phyloP scores from a whole-genome alignment of 2,329 filamentous ascomycete species.

The Dissoconium aciculare region DNA sequence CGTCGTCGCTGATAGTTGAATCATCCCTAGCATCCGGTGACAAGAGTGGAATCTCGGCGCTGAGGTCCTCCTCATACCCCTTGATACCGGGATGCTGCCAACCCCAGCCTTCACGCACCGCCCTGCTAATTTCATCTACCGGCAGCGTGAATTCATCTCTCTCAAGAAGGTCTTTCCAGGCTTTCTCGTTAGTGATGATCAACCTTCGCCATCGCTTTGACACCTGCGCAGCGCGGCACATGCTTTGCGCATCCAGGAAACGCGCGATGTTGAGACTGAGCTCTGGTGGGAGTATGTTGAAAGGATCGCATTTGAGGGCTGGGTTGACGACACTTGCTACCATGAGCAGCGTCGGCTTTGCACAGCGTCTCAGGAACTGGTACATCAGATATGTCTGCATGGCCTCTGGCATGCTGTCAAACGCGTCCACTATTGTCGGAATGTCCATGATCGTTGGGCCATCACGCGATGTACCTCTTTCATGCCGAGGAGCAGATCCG shows the following conservation, averaged over 20 bases:
- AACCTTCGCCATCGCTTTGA: slow-evolving; percentile 88
- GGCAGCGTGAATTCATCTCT: slow-evolving; percentile 66
- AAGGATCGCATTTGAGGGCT: slow-evolving; percentile 84
- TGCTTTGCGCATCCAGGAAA: slow-evolving; percentile 70
- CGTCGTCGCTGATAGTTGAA: slow-evolving; percentile 17
- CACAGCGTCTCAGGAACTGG: slow-evolving; percentile 76
- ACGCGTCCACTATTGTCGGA: slow-evolving; percentile 73
- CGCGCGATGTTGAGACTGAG: slow-evolving; percentile 75
- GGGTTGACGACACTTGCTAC: slow-evolving; percentile 87
- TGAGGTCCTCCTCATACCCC: slow-evolving; percentile 69
- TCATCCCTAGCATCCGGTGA: slow-evolving; percentile 13
- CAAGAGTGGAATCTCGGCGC: slow-evolving; percentile 30
- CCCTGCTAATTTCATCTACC: slow-evolving; percentile 67
- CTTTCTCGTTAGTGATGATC: slow-evolving; percentile 82
- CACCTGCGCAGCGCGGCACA: slow-evolving; percentile 82
- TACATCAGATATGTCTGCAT: slow-evolving; percentile 97
- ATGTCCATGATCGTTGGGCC: slow-evolving; percentile 51
- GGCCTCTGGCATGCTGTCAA: slow-evolving; percentile 78
- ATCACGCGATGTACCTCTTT: slow-evolving; percentile 4
- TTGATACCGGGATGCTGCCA: slow-evolving; percentile 70
- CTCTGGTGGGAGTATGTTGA: slow-evolving; percentile 70
- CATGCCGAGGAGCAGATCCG: not conserved
- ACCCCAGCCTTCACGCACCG: slow-evolving; percentile 86
- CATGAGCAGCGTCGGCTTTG: slow-evolving; percentile 74
- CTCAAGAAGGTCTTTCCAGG: slow-evolving; percentile 88